These are phyloP conservation scores for Theileria orientalis DNA, from an alignment of 169 alveolate species.

Conservation along the genomic window DNA sequence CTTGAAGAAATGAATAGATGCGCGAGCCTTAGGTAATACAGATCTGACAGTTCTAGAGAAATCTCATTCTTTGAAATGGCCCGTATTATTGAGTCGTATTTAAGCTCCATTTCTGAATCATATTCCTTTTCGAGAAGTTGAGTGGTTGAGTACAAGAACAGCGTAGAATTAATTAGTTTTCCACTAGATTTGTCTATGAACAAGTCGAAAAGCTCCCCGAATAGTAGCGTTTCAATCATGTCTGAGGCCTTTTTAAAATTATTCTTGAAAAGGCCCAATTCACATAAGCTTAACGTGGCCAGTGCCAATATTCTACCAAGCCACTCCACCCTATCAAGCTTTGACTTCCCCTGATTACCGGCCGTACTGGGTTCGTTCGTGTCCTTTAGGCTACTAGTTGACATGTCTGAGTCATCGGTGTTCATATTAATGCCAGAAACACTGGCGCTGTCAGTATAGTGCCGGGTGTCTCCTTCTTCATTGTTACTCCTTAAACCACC, in stretches of 20 bases:
- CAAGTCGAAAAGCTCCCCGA: background rate
- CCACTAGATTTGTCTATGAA: conserved; percentile 17
- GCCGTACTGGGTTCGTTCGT: background rate
- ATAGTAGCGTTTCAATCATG: background rate
- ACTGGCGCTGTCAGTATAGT: no score
- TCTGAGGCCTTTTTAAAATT: background rate
- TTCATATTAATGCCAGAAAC: no score
- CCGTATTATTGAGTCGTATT: background rate
- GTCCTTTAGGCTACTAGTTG: no score
- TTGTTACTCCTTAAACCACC: background rate
- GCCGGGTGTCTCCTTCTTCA: background rate
- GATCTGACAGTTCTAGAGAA: conserved; percentile 14
- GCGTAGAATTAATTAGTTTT: conserved; percentile 14
- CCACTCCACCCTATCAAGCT: background rate
- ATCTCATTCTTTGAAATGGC: conserved; percentile 30
- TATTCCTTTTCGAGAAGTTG: background rate
- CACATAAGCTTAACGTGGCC: conserved; percentile 21
- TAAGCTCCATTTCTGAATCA: background rate
- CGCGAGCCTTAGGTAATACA: conserved; percentile 36
- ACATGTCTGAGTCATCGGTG: no score
- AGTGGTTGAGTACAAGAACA: conserved; percentile 16
- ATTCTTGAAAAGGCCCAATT: conserved; percentile 10
- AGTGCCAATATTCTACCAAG: conserved; percentile 3
- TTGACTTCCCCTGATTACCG: background rate
- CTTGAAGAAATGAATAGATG: no score